Evolutionary conservation across 805 yeast species (phyloP).

Genomic region (Starmerella sp.): DNA sequence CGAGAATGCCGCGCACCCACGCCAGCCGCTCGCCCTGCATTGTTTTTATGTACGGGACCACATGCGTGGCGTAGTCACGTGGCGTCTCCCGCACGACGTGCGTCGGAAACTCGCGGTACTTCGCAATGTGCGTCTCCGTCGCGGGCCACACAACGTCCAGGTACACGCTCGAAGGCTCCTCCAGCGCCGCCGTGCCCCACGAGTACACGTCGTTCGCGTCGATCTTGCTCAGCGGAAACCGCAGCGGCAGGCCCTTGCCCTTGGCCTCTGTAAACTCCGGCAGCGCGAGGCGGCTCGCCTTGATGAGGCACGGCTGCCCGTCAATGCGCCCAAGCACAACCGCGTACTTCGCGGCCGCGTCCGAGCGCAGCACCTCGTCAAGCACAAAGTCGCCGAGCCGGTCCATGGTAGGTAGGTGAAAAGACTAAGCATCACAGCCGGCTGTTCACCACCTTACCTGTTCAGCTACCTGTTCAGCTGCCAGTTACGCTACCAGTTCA

Average conservation of each 20-base stretch:
- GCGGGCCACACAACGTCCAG: conserved; percentile 81
- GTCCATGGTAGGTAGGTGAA: conserved; percentile 9
- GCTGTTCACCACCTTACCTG: too few relatives aligned
- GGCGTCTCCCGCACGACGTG: conserved; percentile 75
- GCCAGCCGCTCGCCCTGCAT: conserved; percentile 68
- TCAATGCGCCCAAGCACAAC: conserved; percentile 59
- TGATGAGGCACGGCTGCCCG: conserved; percentile 50
- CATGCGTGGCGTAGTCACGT: conserved; percentile 48
- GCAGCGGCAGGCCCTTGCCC: conserved; percentile 13
- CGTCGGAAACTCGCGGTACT: conserved; percentile 49
- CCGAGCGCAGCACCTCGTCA: conserved; percentile 37
- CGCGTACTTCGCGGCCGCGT: conserved; percentile 57
- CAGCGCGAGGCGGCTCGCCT: conserved; percentile 30
- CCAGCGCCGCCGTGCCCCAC: conserved; percentile 57
- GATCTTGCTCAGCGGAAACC: conserved; percentile 29
- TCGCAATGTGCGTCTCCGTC: conserved; percentile 68
- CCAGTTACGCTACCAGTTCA: too few relatives aligned
- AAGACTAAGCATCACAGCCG: not conserved
- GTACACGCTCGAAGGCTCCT: conserved; percentile 48
- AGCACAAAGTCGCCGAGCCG: conserved; percentile 34
- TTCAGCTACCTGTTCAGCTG: too few relatives aligned
- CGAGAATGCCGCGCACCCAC: conserved; percentile 83
- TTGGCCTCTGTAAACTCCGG: conserved; percentile 14
- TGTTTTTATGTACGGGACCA: conserved; percentile 63
- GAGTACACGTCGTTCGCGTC: conserved; percentile 73